These are phyloP conservation scores for Ganoderma meredithae DNA, from an alignment of 1,284 basidiomycete genomes.

Conservation along the genomic window DNA sequence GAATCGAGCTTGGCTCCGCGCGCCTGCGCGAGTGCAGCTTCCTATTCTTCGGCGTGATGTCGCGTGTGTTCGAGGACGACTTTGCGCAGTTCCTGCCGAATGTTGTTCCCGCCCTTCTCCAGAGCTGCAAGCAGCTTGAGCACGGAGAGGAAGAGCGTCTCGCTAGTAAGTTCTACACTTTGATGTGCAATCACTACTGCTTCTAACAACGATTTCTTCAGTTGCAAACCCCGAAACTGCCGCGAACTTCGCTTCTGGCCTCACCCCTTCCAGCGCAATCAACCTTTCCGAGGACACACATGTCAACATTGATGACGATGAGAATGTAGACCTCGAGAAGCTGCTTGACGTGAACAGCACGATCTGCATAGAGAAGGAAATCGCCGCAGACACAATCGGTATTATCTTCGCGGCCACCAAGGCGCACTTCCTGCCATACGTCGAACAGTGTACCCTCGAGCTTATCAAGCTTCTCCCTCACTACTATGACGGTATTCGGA, in stretches of 20 bases:
- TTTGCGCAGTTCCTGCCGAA: slow-evolving; percentile 89
- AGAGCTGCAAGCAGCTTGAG: slow-evolving; percentile 88
- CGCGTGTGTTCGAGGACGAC: slow-evolving; percentile 94
- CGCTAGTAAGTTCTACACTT: slow-evolving; percentile 42
- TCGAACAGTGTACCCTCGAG: slow-evolving; percentile 82
- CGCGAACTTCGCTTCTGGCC: slow-evolving; percentile 74
- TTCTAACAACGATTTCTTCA: slow-evolving; percentile 31
- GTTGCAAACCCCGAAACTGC: slow-evolving; percentile 60
- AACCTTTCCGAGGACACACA: slow-evolving; percentile 63
- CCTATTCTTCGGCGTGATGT: slow-evolving; percentile 99
- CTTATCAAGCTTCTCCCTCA: slow-evolving; percentile 87
- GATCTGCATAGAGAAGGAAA: slow-evolving; percentile 99
- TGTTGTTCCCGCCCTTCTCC: slow-evolving; percentile 88
- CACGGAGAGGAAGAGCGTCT: slow-evolving; percentile 68
- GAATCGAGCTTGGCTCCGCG: slow-evolving; percentile 87
- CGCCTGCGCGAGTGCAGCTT: slow-evolving; percentile 96
- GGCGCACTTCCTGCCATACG: slow-evolving; percentile 89
- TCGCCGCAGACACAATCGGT: slow-evolving; percentile 96
- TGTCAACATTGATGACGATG: slow-evolving; percentile 72
- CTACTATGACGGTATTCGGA: slow-evolving; percentile 99
- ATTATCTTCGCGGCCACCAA: slow-evolving; percentile 89
- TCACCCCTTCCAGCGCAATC: slow-evolving; percentile 74
- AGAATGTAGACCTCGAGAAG: slow-evolving; percentile 86
- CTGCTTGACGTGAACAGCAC: slow-evolving; percentile 94
- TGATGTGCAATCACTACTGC: background rate